These are phyloP conservation scores for Rhizopogon vinicolor DNA, from an alignment of 768 basidiomycete species.

Conservation along the genomic window DNA sequence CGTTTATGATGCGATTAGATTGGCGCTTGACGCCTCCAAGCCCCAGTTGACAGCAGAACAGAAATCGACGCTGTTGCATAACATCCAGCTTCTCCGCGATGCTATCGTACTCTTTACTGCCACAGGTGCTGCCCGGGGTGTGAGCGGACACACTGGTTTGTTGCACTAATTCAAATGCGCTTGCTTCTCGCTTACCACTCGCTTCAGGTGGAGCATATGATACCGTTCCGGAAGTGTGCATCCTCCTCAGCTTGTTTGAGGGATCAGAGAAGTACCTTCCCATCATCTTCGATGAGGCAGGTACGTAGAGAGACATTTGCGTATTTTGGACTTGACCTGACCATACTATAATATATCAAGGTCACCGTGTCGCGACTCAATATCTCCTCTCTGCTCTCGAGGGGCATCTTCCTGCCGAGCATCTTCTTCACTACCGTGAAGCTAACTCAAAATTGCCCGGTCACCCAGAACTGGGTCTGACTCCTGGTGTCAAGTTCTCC, in stretches of 20 bases:
- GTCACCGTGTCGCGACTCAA: slow-evolving; percentile 88
- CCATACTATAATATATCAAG: slow-evolving; percentile 28
- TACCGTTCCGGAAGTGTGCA: slow-evolving; percentile 82
- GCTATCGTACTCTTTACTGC: slow-evolving; percentile 84
- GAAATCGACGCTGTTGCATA: slow-evolving; percentile 50
- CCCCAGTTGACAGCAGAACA: slow-evolving; percentile 61
- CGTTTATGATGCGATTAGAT: slow-evolving; percentile 32
- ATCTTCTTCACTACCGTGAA: slow-evolving; percentile 80
- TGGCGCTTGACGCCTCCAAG: slow-evolving; percentile 69
- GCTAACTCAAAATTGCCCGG: slow-evolving; percentile 86
- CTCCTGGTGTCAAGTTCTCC: slow-evolving; percentile 91
- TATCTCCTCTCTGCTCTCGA: slow-evolving; percentile 80
- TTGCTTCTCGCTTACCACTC: slow-evolving; percentile 11
- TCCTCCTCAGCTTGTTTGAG: slow-evolving; percentile 72
- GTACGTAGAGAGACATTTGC: slow-evolving; percentile 33
- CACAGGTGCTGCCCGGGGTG: slow-evolving; percentile 79
- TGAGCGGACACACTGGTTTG: slow-evolving; percentile 79
- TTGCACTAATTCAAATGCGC: background rate
- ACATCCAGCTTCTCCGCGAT: slow-evolving; percentile 82
- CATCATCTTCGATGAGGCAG: slow-evolving; percentile 78
- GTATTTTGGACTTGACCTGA: background rate
- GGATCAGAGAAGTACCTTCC: slow-evolving; percentile 57
- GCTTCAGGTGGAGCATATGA: slow-evolving; percentile 55
- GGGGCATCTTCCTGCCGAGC: slow-evolving; percentile 64
- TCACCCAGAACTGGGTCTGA: slow-evolving; percentile 85